Evolutionary conservation across 108 stramenopile species (phyloP), one percentile per base, ranked within the genome.

Genomic region (Aurantiochytrium sp.): DNA sequence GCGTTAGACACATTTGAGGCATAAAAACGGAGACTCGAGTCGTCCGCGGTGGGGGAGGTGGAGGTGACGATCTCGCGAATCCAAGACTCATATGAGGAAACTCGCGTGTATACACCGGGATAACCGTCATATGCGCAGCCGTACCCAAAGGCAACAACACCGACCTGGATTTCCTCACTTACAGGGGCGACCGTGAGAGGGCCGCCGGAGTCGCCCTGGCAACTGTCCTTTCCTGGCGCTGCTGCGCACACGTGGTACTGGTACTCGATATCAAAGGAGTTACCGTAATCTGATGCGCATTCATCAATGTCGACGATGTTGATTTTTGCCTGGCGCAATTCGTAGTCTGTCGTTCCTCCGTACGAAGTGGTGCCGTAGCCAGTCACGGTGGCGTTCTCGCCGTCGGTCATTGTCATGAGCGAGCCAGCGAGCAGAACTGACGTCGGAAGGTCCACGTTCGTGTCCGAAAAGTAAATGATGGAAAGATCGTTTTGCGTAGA

Each of bases 191-290:
- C 73, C 21, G 49, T 51, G 49, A 83, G 73, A 51, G 73, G 73
- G 44, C 73, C 73, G n/a, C 73, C 73, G 10, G 47, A 51, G 73
- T 83, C 73, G 73, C 73, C 73, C 49, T 83, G 73, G 73, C 73
- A 83, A 21, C 23, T 25, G 73, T 83, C 73, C 47, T 21, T 45
- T 5, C 73, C 73, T 8, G 47, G 1, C 47, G 47, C 73, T 8
- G 47, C 49, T 18, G 73, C 73, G 73, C 73, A 83, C 5, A 83
- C 25, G 73, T 83, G 73, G 21, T 51, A n/a, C 73, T 23, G 12
- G 60, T 35, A 64, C 60, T 35, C 35, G 1, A 25, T 64, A 35
- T 25, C 60, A 21, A 21, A 64, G 60, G 25, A 10, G 60, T 64
- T 64, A 0, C 60, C 60, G n/a, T 35, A 64, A 16, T 35, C 60